A percentile compares a stretch with the other conserved stretches of the same genome.
Evolutionary conservation across 148 eudicot genomes (phyloP).

Genomic region (Amaranthus palmeri): DNA sequence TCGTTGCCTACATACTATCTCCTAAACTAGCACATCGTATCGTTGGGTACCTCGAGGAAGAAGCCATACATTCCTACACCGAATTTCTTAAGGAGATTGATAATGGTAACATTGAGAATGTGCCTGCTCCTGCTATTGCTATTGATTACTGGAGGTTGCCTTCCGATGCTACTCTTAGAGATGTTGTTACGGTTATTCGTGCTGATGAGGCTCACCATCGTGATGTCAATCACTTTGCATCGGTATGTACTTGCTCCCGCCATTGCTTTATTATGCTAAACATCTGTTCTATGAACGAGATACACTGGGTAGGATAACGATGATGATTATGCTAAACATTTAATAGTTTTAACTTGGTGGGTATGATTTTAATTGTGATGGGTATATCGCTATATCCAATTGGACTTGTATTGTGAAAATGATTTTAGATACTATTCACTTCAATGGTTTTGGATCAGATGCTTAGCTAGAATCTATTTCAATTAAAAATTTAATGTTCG

Average conservation of each 20-base stretch:
- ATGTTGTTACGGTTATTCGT: constrained; percentile 76
- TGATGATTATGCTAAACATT: too few species aligned
- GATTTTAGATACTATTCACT: too few species aligned
- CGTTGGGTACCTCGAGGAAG: constrained; percentile 84
- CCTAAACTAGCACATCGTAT: constrained; percentile 80
- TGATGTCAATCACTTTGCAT: constrained; percentile 89
- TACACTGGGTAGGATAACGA: too few species aligned
- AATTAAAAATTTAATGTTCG: too few species aligned
- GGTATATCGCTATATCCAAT: too few species aligned
- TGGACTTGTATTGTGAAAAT: too few species aligned
- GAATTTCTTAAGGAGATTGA: constrained; percentile 79
- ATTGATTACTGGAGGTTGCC: constrained; percentile 81
- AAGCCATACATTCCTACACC: constrained; percentile 82
- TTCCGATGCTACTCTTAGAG: constrained; percentile 52
- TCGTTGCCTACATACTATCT: constrained; percentile 56
- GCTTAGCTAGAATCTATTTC: too few species aligned
- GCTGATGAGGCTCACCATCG: constrained; percentile 98
- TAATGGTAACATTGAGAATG: constrained; percentile 62
- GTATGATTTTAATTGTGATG: too few species aligned
- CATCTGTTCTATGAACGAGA: too few species aligned
- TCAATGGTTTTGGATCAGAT: too few species aligned
- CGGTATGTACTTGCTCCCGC: constrained; percentile 33
- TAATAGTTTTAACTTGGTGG: too few species aligned
- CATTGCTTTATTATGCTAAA: too few species aligned
- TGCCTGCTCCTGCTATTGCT: constrained; percentile 84